Percentiles rank a stretch among this genome's conserved stretches.
phyloP scores from a whole-genome alignment of 352 stramenopile genomes.

The Detonula confervacea region DNA sequence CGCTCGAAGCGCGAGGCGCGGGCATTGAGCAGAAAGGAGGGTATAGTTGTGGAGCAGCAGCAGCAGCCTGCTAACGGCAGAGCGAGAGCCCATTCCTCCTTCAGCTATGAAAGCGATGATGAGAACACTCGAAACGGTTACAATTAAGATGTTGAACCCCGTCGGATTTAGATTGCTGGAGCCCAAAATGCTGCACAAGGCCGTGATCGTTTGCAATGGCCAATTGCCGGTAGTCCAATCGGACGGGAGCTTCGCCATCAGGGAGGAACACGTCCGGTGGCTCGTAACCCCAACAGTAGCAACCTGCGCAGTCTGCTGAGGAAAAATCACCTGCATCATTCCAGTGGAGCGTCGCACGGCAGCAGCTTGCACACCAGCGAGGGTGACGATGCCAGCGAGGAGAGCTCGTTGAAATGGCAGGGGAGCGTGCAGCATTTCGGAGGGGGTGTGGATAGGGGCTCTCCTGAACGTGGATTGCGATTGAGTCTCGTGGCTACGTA shows the following conservation, averaged over 20 bases:
- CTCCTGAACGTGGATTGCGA: constrained; percentile 63
- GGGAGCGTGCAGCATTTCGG: background rate
- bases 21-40: constrained; percentile 45
- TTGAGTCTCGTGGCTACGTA: constrained; percentile 89
- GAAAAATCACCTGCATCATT: constrained; percentile 62
- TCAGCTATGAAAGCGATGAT: constrained; percentile 1
- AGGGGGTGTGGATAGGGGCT: constrained; percentile 66
- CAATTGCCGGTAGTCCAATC: constrained; percentile 48
- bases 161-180: constrained; percentile 94
- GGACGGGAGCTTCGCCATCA: constrained; percentile 59
- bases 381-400: constrained; percentile 41
- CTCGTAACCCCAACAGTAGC: constrained; percentile 94
- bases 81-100: background rate
- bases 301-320: constrained; percentile 83
- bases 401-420: constrained; percentile 31
- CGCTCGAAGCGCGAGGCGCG: constrained; percentile 65
- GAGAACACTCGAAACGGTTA: constrained; percentile 78
- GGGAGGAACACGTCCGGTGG: constrained; percentile 93
- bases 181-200: constrained; percentile 88
- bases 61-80: no score
- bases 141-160: constrained; percentile 97
- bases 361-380: background rate
- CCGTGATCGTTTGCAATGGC: constrained; percentile 88
- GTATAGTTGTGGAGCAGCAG: background rate
- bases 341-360: constrained; percentile 11